phyloP scores from a whole-genome alignment of 306 rosid genomes.

The Fragaria iinumae region DNA sequence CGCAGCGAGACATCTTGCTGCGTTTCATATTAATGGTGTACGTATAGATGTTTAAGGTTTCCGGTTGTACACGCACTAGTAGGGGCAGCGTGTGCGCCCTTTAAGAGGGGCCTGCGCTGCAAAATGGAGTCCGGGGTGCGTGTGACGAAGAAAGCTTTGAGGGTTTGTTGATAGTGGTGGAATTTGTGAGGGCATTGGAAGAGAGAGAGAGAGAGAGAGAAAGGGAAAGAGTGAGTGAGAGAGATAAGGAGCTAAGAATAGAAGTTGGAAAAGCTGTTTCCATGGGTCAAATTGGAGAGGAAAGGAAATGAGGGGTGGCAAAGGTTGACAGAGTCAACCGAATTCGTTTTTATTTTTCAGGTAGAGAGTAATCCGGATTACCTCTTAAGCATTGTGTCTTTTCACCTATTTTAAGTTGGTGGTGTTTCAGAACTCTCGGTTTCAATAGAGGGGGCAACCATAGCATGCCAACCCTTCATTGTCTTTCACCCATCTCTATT shows the following conservation, averaged over 20 bases:
- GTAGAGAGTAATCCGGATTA: conserved; percentile 37
- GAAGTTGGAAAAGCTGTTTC: conserved; percentile 25
- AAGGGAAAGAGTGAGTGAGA: neutral
- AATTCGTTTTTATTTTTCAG: neutral
- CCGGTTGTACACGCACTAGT: conserved; percentile 38
- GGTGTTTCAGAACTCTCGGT: neutral
- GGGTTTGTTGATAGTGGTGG: conserved; percentile 23
- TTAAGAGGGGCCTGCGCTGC: conserved; percentile 32
- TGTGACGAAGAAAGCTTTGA: conserved; percentile 17
- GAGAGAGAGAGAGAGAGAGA: neutral
- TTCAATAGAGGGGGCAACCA: neutral
- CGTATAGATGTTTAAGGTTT: conserved; percentile 7
- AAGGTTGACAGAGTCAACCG: conserved; percentile 49
- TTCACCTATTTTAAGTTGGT: neutral
- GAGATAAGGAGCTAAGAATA: conserved; percentile 36
- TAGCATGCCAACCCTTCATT: neutral
- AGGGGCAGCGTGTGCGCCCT: conserved; percentile 51
- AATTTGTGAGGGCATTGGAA: conserved; percentile 40
- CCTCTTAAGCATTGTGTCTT: conserved; percentile 24
- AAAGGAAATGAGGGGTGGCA: conserved; percentile 13
- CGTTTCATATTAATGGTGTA: conserved; percentile 32
- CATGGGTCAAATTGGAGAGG: conserved; percentile 13
- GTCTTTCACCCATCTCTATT: neutral
- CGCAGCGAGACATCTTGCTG: conserved; percentile 5
- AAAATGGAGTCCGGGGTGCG: conserved; percentile 19